Percentiles rank a stretch among this genome's conserved stretches.
phyloP scores from a whole-genome alignment of 2,329 filamentous ascomycete genomes.

The Pseudogymnoascus sp. region DNA sequence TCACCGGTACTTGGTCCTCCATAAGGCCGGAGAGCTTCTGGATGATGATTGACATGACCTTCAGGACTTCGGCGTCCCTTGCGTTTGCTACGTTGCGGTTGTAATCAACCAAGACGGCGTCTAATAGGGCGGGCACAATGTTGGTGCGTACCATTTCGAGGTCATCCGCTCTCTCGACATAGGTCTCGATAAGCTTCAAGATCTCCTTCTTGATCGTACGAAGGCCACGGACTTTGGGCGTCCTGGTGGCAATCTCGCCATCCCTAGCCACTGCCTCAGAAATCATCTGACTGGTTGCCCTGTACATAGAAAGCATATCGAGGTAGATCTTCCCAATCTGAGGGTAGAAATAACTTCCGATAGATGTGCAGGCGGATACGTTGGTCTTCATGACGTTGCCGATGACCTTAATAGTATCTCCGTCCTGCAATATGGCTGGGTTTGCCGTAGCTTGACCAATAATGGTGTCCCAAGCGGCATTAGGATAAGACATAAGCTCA shows the following conservation, averaged over 20 bases:
- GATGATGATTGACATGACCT: constrained; percentile 96
- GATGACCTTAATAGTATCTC: constrained; percentile 95
- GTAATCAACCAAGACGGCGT: constrained; percentile 92
- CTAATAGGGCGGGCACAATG: constrained; percentile 91
- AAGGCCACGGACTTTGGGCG: constrained; percentile 89
- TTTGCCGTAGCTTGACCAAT: constrained; percentile 81
- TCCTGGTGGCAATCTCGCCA: constrained; percentile 91
- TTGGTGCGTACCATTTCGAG: constrained; percentile 85
- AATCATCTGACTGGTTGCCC: constrained; percentile 91
- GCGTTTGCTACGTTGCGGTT: constrained; percentile 94
- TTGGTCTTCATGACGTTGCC: constrained; percentile 99
- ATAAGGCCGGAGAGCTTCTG: constrained; percentile 92
- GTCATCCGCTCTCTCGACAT: constrained; percentile 96
- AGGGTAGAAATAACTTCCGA: constrained; percentile 94
- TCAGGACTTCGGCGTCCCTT: constrained; percentile 90
- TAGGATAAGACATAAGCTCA: constrained; percentile 90
- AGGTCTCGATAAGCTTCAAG: constrained; percentile 93
- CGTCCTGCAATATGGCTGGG: constrained; percentile 79
- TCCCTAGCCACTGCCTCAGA: constrained; percentile 84
- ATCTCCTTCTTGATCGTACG: constrained; percentile 99
- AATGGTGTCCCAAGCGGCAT: constrained; percentile 90
- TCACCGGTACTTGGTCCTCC: constrained; percentile 95
- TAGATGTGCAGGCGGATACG: constrained; percentile 94
- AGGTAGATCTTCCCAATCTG: constrained; percentile 97
- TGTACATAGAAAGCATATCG: constrained; percentile 99